Evolutionary conservation across 805 yeast genomes (phyloP).

Genomic region (Yarrowia sp.): DNA sequence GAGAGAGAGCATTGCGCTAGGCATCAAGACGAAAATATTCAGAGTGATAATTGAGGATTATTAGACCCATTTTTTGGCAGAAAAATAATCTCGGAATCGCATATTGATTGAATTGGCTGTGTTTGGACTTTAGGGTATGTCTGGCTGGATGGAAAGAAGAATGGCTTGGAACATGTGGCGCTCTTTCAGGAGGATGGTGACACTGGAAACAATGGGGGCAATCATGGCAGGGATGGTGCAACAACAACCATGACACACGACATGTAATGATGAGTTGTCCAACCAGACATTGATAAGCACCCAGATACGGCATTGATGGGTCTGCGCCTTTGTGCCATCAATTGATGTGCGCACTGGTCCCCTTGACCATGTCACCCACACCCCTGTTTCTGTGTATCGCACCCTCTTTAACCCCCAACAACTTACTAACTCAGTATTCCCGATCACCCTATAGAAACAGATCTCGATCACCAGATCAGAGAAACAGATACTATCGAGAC

Average conservation of each 20-base stretch:
- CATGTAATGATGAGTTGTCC: background rate
- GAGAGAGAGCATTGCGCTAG: constrained; percentile 25
- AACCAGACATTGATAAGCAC: background rate
- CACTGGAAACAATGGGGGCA: background rate
- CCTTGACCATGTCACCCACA: background rate
- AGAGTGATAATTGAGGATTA: constrained; percentile 12
- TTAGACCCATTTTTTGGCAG: background rate
- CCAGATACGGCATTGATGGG: background rate
- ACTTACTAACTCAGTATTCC: constrained; percentile 19
- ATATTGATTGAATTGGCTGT: constrained; percentile 22
- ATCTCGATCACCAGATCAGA: constrained; percentile 23
- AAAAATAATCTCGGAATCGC: constrained; percentile 12
- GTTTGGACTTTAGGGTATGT: constrained; percentile 23
- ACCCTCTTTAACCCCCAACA: background rate
- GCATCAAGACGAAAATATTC: constrained; percentile 3
- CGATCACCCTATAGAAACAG: constrained; percentile 25
- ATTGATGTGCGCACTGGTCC: background rate
- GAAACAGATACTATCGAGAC: constrained; percentile 24
- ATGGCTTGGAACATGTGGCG: background rate
- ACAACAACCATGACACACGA: background rate
- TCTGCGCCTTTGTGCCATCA: background rate
- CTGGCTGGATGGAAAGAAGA: background rate
- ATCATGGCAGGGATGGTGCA: background rate
- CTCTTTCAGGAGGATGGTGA: background rate
- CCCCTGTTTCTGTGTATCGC: background rate